Percentiles rank a stretch among this genome's conserved stretches.
phyloP scores from a whole-genome alignment of 331 rosid species.

The Malus hybrid region DNA sequence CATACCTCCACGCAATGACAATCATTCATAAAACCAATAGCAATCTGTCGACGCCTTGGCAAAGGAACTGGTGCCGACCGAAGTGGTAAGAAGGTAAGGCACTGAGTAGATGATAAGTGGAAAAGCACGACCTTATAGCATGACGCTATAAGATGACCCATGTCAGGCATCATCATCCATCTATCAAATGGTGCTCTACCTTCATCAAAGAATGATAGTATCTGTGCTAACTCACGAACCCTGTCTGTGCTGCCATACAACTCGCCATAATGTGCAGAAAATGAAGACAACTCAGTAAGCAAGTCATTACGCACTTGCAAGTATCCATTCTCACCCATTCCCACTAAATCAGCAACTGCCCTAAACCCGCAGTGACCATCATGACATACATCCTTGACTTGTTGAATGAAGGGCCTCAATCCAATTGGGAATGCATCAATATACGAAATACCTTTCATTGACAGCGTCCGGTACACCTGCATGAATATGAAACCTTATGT shows the following conservation, averaged over 20 bases:
- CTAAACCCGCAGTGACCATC: constrained; percentile 11
- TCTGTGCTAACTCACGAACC: constrained; percentile 6
- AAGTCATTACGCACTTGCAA: constrained; percentile 10
- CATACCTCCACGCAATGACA: constrained; percentile 3
- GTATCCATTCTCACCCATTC: background rate
- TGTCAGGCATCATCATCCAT: constrained; percentile 6
- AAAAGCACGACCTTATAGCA: constrained; percentile 2
- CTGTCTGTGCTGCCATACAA: background rate
- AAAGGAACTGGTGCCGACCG: background rate
- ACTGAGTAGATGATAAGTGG: constrained; percentile 1
- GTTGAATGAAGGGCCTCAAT: background rate
- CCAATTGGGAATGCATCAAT: background rate
- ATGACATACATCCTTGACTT: background rate
- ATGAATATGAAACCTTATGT: background rate
- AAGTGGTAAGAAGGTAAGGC: background rate
- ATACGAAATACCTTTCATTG: background rate
- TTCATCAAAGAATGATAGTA: background rate
- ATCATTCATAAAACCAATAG: constrained; percentile 6
- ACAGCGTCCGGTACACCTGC: background rate
- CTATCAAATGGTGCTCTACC: background rate
- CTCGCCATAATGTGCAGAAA: background rate
- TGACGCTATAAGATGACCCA: constrained; percentile 12
- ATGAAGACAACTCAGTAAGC: constrained; percentile 8
- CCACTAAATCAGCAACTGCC: constrained; percentile 2
- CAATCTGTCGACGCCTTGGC: constrained; percentile 8